Percentiles rank a stretch among this genome's conserved stretches.
Conservation (phyloP, 2,329 filamentous ascomycete species). For the Alternaria dauci region DNA sequence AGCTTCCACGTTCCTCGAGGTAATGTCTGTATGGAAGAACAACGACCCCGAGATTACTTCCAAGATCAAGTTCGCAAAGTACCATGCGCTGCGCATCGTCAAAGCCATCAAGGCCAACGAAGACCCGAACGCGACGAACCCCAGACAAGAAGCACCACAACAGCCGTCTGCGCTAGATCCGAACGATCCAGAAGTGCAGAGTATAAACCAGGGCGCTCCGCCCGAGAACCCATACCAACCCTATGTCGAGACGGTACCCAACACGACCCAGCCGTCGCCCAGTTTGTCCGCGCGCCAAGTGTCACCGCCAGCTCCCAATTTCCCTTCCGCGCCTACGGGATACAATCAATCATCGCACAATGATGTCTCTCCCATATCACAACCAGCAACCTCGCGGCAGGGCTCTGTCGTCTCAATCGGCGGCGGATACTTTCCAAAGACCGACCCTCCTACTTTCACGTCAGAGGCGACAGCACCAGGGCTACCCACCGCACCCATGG, state of each 20-base stretch:
- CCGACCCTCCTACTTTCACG: slow-evolving; percentile 57
- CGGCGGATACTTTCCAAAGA: slow-evolving; percentile 66
- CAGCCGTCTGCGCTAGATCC: slow-evolving; percentile 63
- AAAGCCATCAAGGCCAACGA: slow-evolving; percentile 90
- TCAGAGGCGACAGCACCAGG: slow-evolving; percentile 47
- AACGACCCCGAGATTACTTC: slow-evolving; percentile 76
- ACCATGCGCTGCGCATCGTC: slow-evolving; percentile 88
- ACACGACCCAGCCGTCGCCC: slow-evolving; percentile 61
- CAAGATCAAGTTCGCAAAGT: slow-evolving; percentile 97
- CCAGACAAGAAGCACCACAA: slow-evolving; percentile 64
- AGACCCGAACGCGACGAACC: slow-evolving; percentile 92
- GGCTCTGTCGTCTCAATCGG: slow-evolving; percentile 57
- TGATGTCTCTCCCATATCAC: slow-evolving; percentile 64
- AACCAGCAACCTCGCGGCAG: slow-evolving; percentile 54
- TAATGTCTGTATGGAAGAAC: slow-evolving; percentile 82
- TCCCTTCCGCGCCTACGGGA: slow-evolving; percentile 41
- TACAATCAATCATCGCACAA: slow-evolving; percentile 51
- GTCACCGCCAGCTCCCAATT: slow-evolving; percentile 55
- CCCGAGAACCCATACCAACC: slow-evolving; percentile 53
- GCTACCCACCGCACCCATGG: slow-evolving; percentile 48
- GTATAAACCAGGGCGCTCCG: slow-evolving; percentile 54
- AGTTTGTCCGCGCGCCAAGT: slow-evolving; percentile 54
- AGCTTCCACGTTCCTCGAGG: slow-evolving; percentile 88
- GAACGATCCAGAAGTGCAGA: slow-evolving; percentile 70
- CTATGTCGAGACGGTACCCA: slow-evolving; percentile 67